These are phyloP conservation scores for Haplosporangium sp. DNA, from an alignment of 371 early-diverging fungal species.

Conservation along the genomic window DNA sequence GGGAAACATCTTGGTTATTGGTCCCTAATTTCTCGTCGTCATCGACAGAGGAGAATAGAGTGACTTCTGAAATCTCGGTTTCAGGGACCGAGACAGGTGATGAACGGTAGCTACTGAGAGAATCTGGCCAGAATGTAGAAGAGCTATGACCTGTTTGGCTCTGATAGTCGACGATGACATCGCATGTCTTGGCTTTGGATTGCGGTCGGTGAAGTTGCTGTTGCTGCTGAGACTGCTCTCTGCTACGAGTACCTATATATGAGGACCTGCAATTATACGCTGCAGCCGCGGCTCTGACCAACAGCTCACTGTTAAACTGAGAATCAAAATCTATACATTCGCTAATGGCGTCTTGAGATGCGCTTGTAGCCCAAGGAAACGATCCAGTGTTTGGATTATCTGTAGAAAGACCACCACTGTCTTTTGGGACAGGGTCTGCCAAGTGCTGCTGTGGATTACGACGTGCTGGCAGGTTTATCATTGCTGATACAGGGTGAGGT, in stretches of 20 bases:
- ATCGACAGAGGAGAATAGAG: neutral
- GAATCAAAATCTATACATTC: neutral
- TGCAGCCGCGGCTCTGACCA: neutral
- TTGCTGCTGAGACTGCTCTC: neutral
- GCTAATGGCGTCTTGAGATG: neutral
- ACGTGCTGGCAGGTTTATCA: neutral
- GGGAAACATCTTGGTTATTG: neutral
- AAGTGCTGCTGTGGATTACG: neutral
- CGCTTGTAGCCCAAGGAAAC: neutral
- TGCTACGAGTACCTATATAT: slow-evolving; percentile 12
- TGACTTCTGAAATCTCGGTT: neutral
- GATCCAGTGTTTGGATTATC: too few species aligned
- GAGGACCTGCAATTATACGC: slow-evolving; percentile 19
- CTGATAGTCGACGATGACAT: neutral
- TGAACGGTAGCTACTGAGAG: neutral
- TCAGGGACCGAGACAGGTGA: neutral
- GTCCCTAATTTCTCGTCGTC: neutral
- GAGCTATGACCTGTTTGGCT: neutral
- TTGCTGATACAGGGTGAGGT: slow-evolving; percentile 7
- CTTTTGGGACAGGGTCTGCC: neutral
- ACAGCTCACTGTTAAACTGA: neutral
- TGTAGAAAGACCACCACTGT: neutral
- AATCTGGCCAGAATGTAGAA: neutral
- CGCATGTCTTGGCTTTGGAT: neutral
- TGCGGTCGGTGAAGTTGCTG: neutral